Evolutionary conservation across 257 asterid genomes (phyloP), one percentile per base, ranked within the genome.

Genomic region (Jacaranda mimosifolia): DNA sequence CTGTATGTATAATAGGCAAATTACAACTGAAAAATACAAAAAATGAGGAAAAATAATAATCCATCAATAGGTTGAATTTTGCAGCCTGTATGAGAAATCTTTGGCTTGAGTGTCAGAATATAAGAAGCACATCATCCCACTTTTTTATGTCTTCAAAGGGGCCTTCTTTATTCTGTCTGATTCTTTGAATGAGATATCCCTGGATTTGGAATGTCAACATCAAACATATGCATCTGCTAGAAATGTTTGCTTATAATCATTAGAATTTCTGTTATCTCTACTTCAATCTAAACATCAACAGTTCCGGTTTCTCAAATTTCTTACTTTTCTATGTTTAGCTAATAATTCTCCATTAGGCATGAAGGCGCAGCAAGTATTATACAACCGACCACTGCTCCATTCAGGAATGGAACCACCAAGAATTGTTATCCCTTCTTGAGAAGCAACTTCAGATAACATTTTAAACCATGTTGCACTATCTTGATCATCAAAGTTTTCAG

Each of bases 391-490:
- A 58, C 21, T 74, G 11, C 78, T 63, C 82, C 78, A 4, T 76
- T 80, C 91, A 15, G 91, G 86, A 60, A 83, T 73, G 4, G 88
- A 84, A 49, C 91, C 91, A 12, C 87, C 91, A 68, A 87, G 67
- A 40, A 86, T 40, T 26, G 84, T 80, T 38, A 84, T 73, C 49
- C 76, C 60, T 36, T 78, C 73, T 67, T 72, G 32, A 60, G 77
- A 68, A 77, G 88, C 83, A 71, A 75, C 79, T 80, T 87, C 77
- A 64, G 91, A 82, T 18, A 84, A 39, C 87, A 78, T 87, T 57
- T 77, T 66, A 53, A 70, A 69, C 19, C 85, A 80, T 3, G 84
- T 75, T 9, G 46, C 46, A 26, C 72, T 67, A 3, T 82, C 80
- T 77, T 49, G 35, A 42, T 82, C 83, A 7, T 79, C 77, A 17